Evolutionary conservation across 345 rosid species (phyloP).

Genomic region (Raphanus sativus): DNA sequence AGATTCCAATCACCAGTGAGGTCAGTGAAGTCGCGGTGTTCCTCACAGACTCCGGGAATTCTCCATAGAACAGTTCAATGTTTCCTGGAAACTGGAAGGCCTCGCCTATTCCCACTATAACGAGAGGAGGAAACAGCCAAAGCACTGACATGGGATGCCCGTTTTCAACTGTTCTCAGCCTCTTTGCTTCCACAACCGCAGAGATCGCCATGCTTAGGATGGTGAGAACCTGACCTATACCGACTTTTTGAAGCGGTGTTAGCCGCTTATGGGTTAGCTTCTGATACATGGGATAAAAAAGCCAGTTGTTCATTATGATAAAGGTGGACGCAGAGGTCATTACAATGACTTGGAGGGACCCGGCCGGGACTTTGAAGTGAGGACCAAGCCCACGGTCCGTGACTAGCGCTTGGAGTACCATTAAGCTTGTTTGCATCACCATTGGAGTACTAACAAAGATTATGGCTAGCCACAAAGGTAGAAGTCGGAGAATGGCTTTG

Average conservation of each 20-base stretch:
- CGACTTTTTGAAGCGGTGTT: conserved; percentile 47
- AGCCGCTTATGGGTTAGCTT: conserved; percentile 21
- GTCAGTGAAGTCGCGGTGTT: conserved; percentile 54
- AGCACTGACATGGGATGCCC: conserved; percentile 42
- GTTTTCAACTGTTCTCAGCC: conserved; percentile 36
- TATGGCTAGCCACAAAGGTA: conserved; percentile 45
- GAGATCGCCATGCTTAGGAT: conserved; percentile 38
- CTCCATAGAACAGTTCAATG: conserved; percentile 46
- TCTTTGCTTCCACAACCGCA: conserved; percentile 46
- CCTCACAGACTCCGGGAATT: conserved; percentile 44
- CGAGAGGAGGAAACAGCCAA: conserved; percentile 56
- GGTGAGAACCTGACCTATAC: conserved; percentile 48
- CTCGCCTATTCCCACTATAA: conserved; percentile 50
- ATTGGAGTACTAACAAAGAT: conserved; percentile 43
- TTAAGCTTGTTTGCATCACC: conserved; percentile 38
- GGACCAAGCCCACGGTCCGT: conserved; percentile 48
- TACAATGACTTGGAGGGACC: conserved; percentile 43
- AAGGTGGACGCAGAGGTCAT: conserved; percentile 32
- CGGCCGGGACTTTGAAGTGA: conserved; percentile 51
- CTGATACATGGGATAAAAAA: conserved; percentile 39
- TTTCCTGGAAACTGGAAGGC: conserved; percentile 56
- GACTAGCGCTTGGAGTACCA: conserved; percentile 54
- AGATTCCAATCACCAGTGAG: conserved; percentile 41
- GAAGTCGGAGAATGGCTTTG: conserved; percentile 46
- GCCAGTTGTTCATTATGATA: conserved; percentile 40